Base-by-base conservation (phyloP, 805 yeast genomes). In the Kazachstania viticola region DNA sequence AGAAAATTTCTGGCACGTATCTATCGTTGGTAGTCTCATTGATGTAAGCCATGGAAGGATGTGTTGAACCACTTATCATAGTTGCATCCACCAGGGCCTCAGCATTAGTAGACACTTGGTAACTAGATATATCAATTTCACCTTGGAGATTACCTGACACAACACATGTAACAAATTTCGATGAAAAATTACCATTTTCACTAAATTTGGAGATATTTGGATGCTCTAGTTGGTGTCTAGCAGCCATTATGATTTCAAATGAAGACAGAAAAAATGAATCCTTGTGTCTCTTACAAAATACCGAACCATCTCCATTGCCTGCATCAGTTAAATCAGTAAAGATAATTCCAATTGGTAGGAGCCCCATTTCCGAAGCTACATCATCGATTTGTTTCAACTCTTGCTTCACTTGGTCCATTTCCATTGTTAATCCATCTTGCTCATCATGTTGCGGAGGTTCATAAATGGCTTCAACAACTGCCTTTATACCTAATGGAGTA, bases 1-100 rank as follows among this genome's bases (percentile, higher is more conserved):
- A 91, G 48, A 82, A 81, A 17, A 91, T 79, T 40, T 91, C 99
- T 0, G 99, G 99, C 12, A 91, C 97, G 45, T 88, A 91, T 34
- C 95, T 68, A 8, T 65, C 68, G 14, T 69, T 65, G 25, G 72
- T 71, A n/a, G 83, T 75, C 18, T 73, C 78, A 48, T 82, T 79
- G 41, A 91, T 75, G 44, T 74, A 79, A 51, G 88, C 76, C 64
- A 79, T 74, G 14, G 85, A 75, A 0, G 99, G 96, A 49, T 85
- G 88, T 0, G 95, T 82, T 1, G 94, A 80, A 0, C 94, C 88
- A 21, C 77, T 67, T 19, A 91, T 74, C 41, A 88, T 70, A 47
- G 81, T 94, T 0, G 97, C 95, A 30, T 71, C 69, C 0, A 83
- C 84, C 48, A 91, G 64, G 0, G 84, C 93, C 57, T 91, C 96